Conservation (phyloP, 768 basidiomycete genomes). For the Mycena epipterygia region DNA sequence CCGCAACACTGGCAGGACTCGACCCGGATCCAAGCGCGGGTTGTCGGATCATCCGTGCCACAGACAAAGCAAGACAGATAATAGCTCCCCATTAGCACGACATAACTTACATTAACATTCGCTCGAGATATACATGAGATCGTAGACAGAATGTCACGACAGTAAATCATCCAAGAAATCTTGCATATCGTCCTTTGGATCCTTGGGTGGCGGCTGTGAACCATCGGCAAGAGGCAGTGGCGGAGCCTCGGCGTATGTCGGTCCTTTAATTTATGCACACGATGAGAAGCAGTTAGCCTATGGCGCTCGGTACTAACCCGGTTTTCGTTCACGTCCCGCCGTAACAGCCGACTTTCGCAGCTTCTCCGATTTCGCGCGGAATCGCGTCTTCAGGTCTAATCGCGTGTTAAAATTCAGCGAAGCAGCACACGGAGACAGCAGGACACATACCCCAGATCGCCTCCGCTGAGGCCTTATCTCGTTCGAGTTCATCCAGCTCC, state of each 20-base stretch:
- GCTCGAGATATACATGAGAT: too few species aligned
- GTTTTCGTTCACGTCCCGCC: conserved; percentile 51
- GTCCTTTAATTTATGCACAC: not conserved
- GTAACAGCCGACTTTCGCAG: conserved; percentile 47
- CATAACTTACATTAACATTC: too few species aligned
- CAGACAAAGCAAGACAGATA: too few species aligned
- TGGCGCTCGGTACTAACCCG: conserved; percentile 39
- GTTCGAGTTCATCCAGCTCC: conserved; percentile 72
- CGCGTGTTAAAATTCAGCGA: not conserved
- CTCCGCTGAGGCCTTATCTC: conserved; percentile 81
- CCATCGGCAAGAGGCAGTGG: conserved; percentile 60
- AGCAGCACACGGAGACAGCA: not conserved
- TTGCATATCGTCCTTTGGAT: conserved; percentile 73
- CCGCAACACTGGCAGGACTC: too few species aligned
- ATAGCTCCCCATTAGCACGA: too few species aligned
- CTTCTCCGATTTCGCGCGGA: conserved; percentile 67
- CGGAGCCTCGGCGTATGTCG: conserved; percentile 59
- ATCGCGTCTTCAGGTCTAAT: conserved; percentile 71
- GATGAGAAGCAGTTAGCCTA: not conserved
- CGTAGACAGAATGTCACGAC: conserved; percentile 50
- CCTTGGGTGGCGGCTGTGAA: conserved; percentile 47
- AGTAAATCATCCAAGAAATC: conserved; percentile 80
- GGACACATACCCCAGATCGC: conserved; percentile 74
- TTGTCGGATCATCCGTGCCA: too few species aligned
- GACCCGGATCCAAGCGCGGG: too few species aligned